A percentile compares a stretch with the other conserved stretches of the same genome.
phyloP scores from a whole-genome alignment of 495 filamentous ascomycete species.

The Pyronema domesticum region DNA sequence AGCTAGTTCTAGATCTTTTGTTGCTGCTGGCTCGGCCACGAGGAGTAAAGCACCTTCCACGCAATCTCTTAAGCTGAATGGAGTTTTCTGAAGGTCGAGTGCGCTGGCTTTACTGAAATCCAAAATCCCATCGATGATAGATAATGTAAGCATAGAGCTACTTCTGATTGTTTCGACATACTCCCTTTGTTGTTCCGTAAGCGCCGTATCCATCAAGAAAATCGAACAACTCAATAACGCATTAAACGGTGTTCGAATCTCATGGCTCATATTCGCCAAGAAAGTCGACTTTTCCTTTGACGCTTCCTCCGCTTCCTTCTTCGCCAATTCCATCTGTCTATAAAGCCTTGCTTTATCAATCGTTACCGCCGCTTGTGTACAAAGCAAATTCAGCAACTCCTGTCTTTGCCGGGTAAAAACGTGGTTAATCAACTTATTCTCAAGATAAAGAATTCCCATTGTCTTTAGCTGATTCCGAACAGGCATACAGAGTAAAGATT shows the following conservation, averaged over 20 bases:
- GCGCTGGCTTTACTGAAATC: slow-evolving; percentile 54
- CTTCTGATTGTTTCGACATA: slow-evolving; percentile 44
- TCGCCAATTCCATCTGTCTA: slow-evolving; percentile 24
- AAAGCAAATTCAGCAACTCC: slow-evolving; percentile 22
- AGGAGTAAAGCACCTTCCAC: slow-evolving; percentile 55
- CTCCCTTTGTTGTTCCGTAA: slow-evolving; percentile 40
- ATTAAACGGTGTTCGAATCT: slow-evolving; percentile 22
- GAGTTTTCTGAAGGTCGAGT: slow-evolving; percentile 45
- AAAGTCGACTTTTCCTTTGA: slow-evolving; percentile 24
- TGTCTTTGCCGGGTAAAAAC: slow-evolving; percentile 24
- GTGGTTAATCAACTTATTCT: slow-evolving; percentile 23
- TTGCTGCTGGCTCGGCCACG: slow-evolving; percentile 45
- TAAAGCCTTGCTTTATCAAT: slow-evolving; percentile 26
- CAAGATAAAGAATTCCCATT: slow-evolving; percentile 23
- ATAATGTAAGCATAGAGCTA: slow-evolving; percentile 46
- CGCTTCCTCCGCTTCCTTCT: slow-evolving; percentile 23
- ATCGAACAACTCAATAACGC: slow-evolving; percentile 24
- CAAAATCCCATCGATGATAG: slow-evolving; percentile 54
- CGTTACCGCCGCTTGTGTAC: slow-evolving; percentile 24
- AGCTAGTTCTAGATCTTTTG: slow-evolving; percentile 51
- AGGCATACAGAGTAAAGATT: slow-evolving; percentile 24
- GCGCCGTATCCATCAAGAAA: slow-evolving; percentile 34
- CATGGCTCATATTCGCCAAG: slow-evolving; percentile 21
- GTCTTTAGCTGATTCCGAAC: slow-evolving; percentile 24
- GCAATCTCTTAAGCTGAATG: slow-evolving; percentile 48